A percentile compares a stretch with the other conserved stretches of the same genome.
These are phyloP conservation scores for Beauveria sp. DNA, from an alignment of 2,329 filamentous ascomycete species.

Conservation along the genomic window DNA sequence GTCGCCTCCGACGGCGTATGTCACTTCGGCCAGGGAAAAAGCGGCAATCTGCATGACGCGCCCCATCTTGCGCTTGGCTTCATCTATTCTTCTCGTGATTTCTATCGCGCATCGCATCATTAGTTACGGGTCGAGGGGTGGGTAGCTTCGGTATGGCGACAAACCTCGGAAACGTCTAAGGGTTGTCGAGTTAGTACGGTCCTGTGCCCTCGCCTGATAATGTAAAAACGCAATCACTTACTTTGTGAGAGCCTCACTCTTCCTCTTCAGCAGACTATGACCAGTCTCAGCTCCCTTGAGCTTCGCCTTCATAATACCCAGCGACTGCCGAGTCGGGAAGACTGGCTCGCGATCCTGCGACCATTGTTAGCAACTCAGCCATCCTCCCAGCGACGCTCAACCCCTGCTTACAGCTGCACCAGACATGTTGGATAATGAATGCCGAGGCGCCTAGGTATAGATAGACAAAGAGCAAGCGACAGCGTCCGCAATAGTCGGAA, in stretches of 20 bases:
- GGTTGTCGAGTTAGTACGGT: neutral
- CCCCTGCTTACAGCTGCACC: slow-evolving; percentile 29
- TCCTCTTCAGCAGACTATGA: slow-evolving; percentile 91
- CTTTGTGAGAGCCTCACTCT: slow-evolving; percentile 98
- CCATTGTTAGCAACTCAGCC: neutral
- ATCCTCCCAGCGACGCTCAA: too few species aligned
- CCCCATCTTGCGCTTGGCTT: slow-evolving; percentile 99
- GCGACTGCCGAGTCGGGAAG: slow-evolving; percentile 94
- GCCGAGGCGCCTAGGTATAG: slow-evolving; percentile 1
- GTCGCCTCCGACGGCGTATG: slow-evolving; percentile 90
- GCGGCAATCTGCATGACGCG: slow-evolving; percentile 98
- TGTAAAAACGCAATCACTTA: slow-evolving; percentile 34
- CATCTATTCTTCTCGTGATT: slow-evolving; percentile 94
- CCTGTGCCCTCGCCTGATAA: neutral
- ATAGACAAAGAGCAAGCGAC: slow-evolving; percentile 5
- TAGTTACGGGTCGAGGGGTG: slow-evolving; percentile 1
- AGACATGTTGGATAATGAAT: slow-evolving; percentile 24
- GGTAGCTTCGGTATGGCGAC: slow-evolving; percentile 10
- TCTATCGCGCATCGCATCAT: slow-evolving; percentile 43
- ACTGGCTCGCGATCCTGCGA: slow-evolving; percentile 83
- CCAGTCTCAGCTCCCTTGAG: slow-evolving; percentile 89
- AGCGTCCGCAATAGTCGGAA: neutral
- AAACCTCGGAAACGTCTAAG: slow-evolving; percentile 80
- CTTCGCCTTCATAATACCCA: slow-evolving; percentile 96
- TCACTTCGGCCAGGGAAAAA: slow-evolving; percentile 94